Evolutionary conservation across 352 stramenopile species (phyloP).

Genomic region (Phytophthora sp.): DNA sequence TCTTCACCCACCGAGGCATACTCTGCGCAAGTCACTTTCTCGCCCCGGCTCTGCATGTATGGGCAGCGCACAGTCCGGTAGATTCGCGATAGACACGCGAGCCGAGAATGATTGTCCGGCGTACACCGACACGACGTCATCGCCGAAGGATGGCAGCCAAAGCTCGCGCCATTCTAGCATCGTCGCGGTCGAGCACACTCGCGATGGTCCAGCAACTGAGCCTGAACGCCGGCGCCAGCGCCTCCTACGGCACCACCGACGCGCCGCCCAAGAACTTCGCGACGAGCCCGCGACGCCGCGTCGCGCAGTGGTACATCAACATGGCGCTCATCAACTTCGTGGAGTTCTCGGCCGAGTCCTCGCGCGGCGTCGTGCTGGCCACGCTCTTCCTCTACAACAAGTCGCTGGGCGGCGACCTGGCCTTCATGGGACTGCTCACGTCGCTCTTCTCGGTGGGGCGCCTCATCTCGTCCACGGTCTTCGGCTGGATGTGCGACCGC

Average conservation of each 20-base stretch:
- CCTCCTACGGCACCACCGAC: constrained; percentile 37
- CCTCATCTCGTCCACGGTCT: constrained; percentile 81
- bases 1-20: constrained; percentile 8
- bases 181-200: neutral
- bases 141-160: neutral
- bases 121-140: constrained; percentile 4
- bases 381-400: constrained; percentile 88
- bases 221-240: constrained; percentile 16
- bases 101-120: constrained; percentile 17
- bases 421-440: constrained; percentile 83
- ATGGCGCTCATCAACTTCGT: constrained; percentile 88
- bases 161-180: constrained; percentile 21
- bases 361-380: constrained; percentile 74
- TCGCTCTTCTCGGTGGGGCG: constrained; percentile 84
- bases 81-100: constrained; percentile 28
- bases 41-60: constrained; percentile 20
- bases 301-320: constrained; percentile 76
- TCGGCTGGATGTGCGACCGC: constrained; percentile 86
- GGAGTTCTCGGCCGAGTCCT: constrained; percentile 82
- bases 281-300: constrained; percentile 46
- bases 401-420: constrained; percentile 74
- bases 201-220: constrained; percentile 29
- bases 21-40: constrained; percentile 11
- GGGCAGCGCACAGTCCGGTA: neutral
- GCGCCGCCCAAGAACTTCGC: constrained; percentile 42